phyloP scores from a whole-genome alignment of 1,139 yeast genomes.

The Geotrichum cucujoidarum region DNA sequence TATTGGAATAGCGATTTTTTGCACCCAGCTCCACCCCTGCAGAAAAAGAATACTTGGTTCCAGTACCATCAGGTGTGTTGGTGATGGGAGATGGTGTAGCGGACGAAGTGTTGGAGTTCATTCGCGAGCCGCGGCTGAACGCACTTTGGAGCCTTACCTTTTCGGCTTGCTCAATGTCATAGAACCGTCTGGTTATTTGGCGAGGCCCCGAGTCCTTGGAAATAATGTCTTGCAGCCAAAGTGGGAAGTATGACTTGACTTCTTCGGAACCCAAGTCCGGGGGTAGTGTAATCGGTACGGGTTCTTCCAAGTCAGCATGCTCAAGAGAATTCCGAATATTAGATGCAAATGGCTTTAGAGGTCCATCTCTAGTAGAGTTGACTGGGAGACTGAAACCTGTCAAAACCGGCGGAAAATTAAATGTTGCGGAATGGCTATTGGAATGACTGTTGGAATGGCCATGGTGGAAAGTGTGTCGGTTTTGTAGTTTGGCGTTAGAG shows the following conservation, averaged over 20 bases:
- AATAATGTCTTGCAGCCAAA: conserved; percentile 36
- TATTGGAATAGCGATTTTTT: conserved; percentile 73
- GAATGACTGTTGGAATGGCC: conserved; percentile 19
- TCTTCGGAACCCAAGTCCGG: conserved; percentile 13
- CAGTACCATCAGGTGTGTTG: conserved; percentile 19
- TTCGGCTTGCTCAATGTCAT: conserved; percentile 38
- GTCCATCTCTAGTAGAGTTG: conserved; percentile 26
- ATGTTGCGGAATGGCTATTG: conserved; percentile 2
- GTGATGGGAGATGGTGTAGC: conserved; percentile 14
- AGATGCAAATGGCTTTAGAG: conserved; percentile 28
- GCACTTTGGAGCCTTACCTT: conserved; percentile 36
- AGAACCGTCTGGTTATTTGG: conserved; percentile 37
- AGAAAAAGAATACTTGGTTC: conserved; percentile 45
- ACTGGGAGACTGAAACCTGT: conserved; percentile 31
- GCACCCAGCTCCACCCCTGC: conserved; percentile 70
- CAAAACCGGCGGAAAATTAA: conserved; percentile 27
- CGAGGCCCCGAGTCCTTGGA: conserved; percentile 31
- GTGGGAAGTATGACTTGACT: conserved; percentile 30
- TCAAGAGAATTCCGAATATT: conserved; percentile 26
- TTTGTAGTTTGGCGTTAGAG: conserved; percentile 1
- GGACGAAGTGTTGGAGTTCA: neutral
- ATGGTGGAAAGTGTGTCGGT: conserved; percentile 14
- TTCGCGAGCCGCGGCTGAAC: conserved; percentile 17
- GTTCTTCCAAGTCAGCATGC: conserved; percentile 23
- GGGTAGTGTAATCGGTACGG: conserved; percentile 25